Conservation (phyloP, 169 alveolate species). For the Cryptosporidium sp. region DNA sequence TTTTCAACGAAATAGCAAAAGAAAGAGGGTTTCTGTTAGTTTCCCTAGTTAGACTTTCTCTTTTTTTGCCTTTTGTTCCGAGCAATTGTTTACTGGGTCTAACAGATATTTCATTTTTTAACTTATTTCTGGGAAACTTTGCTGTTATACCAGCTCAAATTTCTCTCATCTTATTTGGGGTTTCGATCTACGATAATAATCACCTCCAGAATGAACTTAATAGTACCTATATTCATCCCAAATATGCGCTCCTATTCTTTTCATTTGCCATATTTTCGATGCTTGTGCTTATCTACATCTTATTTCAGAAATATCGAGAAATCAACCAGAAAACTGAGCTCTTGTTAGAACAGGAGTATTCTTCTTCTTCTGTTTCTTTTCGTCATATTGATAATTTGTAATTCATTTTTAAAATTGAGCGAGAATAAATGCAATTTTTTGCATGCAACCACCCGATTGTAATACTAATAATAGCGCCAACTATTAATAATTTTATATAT, state of each 20-base stretch:
- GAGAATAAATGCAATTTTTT: background rate
- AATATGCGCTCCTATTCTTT: background rate
- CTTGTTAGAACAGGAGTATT: background rate
- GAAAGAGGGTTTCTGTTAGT: slow-evolving; percentile 20
- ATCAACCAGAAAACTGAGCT: background rate
- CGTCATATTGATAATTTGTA: background rate
- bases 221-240: slow-evolving; percentile 3
- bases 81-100: slow-evolving; percentile 59
- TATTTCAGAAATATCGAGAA: slow-evolving; percentile 5
- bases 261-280: background rate
- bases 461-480: background rate
- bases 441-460: background rate
- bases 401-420: background rate
- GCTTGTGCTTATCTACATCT: background rate
- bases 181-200: slow-evolving; percentile 6
- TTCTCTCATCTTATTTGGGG: slow-evolving; percentile 5
- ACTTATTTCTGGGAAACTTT: slow-evolving; percentile 37
- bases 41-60: slow-evolving; percentile 26
- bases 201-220: background rate
- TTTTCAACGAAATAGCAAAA: slow-evolving; percentile 4
- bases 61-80: slow-evolving; percentile 21
- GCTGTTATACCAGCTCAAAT: slow-evolving; percentile 29
- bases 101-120: slow-evolving; percentile 9
- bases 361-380: background rate
- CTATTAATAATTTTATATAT: no score